phyloP scores from a whole-genome alignment of 2,329 filamentous ascomycete genomes.

The Coniochaeta sp. region DNA sequence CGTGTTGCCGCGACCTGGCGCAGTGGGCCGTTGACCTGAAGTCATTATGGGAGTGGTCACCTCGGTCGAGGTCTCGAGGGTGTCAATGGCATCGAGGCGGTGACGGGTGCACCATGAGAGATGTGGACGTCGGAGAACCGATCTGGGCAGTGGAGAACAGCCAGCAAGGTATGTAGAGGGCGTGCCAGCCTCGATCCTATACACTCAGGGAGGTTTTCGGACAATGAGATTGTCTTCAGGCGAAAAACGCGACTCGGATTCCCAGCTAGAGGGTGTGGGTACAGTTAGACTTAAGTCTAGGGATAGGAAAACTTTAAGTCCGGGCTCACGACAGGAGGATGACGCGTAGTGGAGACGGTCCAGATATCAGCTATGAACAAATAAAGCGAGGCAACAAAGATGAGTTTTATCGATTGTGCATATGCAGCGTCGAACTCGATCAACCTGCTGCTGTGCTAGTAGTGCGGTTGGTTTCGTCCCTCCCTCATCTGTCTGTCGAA shows the following conservation, averaged over 20 bases:
- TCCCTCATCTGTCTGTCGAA: background rate
- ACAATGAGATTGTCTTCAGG: background rate
- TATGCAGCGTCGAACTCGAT: background rate
- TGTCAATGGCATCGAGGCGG: background rate
- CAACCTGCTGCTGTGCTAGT: background rate
- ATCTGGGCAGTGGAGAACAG: background rate
- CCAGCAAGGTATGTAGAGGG: background rate
- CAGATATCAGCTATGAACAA: too few species aligned
- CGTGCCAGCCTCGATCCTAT: background rate
- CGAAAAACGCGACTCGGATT: background rate
- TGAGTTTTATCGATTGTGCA: too few species aligned
- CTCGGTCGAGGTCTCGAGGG: background rate
- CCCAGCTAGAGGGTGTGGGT: background rate
- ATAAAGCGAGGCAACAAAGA: too few species aligned
- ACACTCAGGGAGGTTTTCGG: background rate
- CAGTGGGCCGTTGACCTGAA: constrained; percentile 6
- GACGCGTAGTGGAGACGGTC: background rate
- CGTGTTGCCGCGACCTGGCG: constrained; percentile 1
- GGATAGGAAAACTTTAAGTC: background rate
- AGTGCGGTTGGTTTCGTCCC: background rate
- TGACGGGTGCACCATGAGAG: background rate
- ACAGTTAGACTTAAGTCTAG: background rate
- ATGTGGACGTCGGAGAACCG: background rate
- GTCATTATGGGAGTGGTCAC: constrained; percentile 8
- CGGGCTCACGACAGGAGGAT: background rate